Evolutionary conservation across 2,329 filamentous ascomycete species (phyloP).

Genomic region (Trichoderma sp.): DNA sequence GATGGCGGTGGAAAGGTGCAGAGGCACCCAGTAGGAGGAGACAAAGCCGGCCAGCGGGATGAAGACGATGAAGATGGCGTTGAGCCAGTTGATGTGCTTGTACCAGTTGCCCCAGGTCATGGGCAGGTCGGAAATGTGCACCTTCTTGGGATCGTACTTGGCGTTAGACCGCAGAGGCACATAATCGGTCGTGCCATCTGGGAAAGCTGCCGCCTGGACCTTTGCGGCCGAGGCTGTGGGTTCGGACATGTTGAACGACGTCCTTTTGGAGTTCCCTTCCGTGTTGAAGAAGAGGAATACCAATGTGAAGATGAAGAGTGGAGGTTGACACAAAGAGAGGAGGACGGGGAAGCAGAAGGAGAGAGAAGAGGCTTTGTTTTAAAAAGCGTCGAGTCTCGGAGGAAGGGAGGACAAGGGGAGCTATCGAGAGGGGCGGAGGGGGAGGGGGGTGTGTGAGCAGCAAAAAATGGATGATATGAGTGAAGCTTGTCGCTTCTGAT

Average conservation of each 20-base stretch:
- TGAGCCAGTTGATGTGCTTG: conserved; percentile 93
- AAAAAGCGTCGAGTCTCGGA: conserved; percentile 1
- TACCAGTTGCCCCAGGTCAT: conserved; percentile 83
- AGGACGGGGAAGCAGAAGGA: background rate
- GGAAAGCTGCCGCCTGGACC: conserved; percentile 42
- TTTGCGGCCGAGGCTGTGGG: conserved; percentile 41
- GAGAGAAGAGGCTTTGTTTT: background rate
- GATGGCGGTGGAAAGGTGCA: conserved; percentile 67
- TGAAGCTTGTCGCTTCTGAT: conserved; percentile 15
- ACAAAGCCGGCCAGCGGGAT: conserved; percentile 73
- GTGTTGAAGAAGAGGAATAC: background rate
- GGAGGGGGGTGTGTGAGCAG: background rate
- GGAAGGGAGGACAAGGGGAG: background rate
- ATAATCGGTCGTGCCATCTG: conserved; percentile 57
- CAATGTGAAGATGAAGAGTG: background rate
- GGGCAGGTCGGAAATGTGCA: conserved; percentile 80
- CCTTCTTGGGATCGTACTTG: conserved; percentile 62
- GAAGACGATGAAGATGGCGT: conserved; percentile 75
- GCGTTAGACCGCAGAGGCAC: conserved; percentile 44
- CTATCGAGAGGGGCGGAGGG: background rate
- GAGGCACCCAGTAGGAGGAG: conserved; percentile 74
- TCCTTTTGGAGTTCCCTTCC: background rate
- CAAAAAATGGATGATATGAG: conserved; percentile 12
- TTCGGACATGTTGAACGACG: conserved; percentile 31
- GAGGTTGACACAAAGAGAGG: background rate